phyloP scores from a whole-genome alignment of 2,329 filamentous ascomycete genomes.

The Fusarium agapanthi region DNA sequence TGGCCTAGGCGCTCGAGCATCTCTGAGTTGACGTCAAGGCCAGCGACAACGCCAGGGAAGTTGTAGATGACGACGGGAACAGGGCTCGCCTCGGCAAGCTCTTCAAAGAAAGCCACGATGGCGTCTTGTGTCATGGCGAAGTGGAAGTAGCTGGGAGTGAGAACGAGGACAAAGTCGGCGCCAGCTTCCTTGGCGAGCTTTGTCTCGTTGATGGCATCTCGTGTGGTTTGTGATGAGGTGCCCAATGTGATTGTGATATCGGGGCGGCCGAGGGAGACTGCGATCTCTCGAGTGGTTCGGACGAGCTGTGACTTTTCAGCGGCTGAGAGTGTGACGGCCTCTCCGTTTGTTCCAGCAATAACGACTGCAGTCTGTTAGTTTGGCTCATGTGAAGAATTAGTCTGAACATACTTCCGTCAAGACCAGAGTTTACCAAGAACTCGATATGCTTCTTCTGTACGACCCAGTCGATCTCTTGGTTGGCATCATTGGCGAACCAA shows the following conservation, averaged over 20 bases:
- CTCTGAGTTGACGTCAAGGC: constrained; percentile 74
- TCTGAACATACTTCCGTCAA: constrained; percentile 55
- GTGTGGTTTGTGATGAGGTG: constrained; percentile 71
- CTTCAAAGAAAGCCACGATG: constrained; percentile 70
- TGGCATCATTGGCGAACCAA: constrained; percentile 58
- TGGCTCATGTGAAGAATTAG: fast-evolving
- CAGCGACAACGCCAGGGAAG: constrained; percentile 73
- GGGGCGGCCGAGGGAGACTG: constrained; percentile 63
- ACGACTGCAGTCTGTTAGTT: constrained; percentile 56
- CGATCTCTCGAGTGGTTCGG: constrained; percentile 66
- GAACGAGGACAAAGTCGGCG: constrained; percentile 72
- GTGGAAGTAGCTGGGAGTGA: constrained; percentile 78
- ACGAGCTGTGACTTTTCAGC: constrained; percentile 71
- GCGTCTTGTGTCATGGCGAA: constrained; percentile 67
- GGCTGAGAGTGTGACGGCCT: constrained; percentile 73
- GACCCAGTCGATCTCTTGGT: constrained; percentile 65
- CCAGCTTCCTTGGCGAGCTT: constrained; percentile 68
- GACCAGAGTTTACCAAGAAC: constrained; percentile 61
- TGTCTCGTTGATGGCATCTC: constrained; percentile 72
- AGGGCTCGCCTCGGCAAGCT: constrained; percentile 64
- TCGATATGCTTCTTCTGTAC: constrained; percentile 62
- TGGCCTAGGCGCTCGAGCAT: constrained; percentile 65
- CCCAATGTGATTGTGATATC: constrained; percentile 73
- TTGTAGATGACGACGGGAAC: constrained; percentile 77
- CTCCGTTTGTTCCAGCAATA: constrained; percentile 77